Conservation (phyloP, 2,329 filamentous ascomycete genomes). For the Colletotrichum orbiculare region DNA sequence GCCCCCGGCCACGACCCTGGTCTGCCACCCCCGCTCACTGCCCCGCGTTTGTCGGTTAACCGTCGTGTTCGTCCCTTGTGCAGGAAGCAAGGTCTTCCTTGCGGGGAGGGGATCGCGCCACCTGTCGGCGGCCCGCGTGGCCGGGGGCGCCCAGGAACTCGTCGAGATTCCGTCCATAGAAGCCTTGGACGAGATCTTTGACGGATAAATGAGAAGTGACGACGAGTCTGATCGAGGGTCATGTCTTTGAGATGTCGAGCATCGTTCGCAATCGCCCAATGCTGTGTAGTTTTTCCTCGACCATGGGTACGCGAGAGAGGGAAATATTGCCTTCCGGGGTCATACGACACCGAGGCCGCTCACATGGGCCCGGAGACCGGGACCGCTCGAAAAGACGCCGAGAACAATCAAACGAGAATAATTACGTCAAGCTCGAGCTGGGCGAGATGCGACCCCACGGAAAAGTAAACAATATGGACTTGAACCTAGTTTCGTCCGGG, state of each 20-base stretch:
- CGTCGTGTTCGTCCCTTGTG: constrained; percentile 1
- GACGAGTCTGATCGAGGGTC: neutral
- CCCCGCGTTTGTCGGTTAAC: constrained; percentile 32
- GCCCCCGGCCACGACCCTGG: constrained; percentile 6
- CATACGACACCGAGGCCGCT: neutral
- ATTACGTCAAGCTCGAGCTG: neutral
- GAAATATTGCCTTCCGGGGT: no score
- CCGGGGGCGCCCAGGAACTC: constrained; percentile 11
- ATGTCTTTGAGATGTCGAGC: no score
- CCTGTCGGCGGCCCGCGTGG: constrained; percentile 14
- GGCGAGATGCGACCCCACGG: neutral
- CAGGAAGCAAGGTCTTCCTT: neutral
- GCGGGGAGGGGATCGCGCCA: constrained; percentile 8
- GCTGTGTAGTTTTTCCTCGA: no score
- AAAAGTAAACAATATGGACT: neutral
- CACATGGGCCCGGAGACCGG: neutral
- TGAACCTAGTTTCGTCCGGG: neutral
- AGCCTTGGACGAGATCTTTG: neutral
- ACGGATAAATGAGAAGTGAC: neutral
- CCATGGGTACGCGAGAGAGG: neutral
- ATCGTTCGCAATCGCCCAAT: neutral
- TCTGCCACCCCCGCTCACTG: constrained; percentile 1
- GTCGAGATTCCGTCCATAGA: constrained; percentile 22
- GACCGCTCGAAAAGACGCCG: neutral
- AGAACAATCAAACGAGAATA: neutral